phyloP scores from a whole-genome alignment of 2,329 filamentous ascomycete genomes.

The Fusarium ambrosium region DNA sequence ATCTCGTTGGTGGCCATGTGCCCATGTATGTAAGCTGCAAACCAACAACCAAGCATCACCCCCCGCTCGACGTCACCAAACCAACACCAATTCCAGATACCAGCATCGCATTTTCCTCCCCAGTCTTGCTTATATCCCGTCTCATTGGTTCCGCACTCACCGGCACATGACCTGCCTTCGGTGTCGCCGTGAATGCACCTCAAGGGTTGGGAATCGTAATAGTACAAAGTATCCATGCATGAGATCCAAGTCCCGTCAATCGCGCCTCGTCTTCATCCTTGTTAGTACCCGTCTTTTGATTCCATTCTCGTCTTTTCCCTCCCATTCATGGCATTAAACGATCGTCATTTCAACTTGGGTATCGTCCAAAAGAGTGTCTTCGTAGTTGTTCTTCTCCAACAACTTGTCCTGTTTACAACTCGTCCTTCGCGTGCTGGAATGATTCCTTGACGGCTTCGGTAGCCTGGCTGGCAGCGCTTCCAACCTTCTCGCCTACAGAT shows the following conservation, averaged over 20 bases:
- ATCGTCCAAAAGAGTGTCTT: slow-evolving; percentile 47
- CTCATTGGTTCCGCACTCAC: not conserved
- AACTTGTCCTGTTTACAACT: slow-evolving; percentile 50
- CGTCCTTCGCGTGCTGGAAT: slow-evolving; percentile 55
- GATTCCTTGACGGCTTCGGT: slow-evolving; percentile 59
- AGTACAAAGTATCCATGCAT: slow-evolving; percentile 37
- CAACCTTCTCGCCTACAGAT: slow-evolving; percentile 53
- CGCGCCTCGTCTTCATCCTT: slow-evolving; percentile 26
- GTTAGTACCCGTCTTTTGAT: slow-evolving; percentile 15
- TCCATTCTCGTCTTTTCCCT: slow-evolving; percentile 26
- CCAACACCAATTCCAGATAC: slow-evolving; percentile 12
- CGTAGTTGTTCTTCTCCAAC: slow-evolving; percentile 11
- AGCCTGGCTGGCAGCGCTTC: slow-evolving; percentile 56
- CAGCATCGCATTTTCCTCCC: slow-evolving; percentile 7
- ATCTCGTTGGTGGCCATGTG: slow-evolving; percentile 14
- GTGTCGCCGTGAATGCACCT: slow-evolving; percentile 19
- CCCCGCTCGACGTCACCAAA: slow-evolving; percentile 20
- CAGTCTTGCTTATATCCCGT: not conserved
- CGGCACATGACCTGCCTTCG: slow-evolving; percentile 10
- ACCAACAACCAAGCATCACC: slow-evolving; percentile 9
- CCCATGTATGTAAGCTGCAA: not conserved
- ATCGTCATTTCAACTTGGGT: slow-evolving; percentile 48
- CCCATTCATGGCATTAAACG: slow-evolving; percentile 42
- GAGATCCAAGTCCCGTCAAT: slow-evolving; percentile 43
- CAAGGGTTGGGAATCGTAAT: slow-evolving; percentile 33